Evolutionary conservation across 306 rosid species (phyloP), one percentile per base, ranked within the genome.

Genomic region (Trifolium repens): DNA sequence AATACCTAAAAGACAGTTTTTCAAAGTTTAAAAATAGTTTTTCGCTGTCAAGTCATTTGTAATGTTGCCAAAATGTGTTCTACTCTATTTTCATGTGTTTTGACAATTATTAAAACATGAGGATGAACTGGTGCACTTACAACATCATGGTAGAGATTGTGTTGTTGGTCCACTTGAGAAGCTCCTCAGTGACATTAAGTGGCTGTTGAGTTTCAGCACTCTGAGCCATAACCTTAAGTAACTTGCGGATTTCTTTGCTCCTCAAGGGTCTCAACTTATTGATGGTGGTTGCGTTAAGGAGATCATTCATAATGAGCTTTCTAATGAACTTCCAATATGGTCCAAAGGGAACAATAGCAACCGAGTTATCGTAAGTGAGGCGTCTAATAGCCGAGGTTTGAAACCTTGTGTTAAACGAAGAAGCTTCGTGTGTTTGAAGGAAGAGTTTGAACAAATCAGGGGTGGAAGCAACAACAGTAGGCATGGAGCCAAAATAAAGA

Each of bases 241-340:
- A 30, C 50, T 72, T 75, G 0, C 11, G 19, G 4, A 68, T 80
- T 15, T 88, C 82, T 8, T 70, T 77, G 60, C 78, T 69, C 67
- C 91, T 67, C 8, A 85, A 22, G 0, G 78, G 65, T 1, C 62
- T 50, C 44, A 81, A 69, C 34, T 59, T 44, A 75, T 66, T 66
- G 0, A 85, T 52, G 0, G 73, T 79, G 4, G 83, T 72, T n/a
- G 70, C 77, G 7, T 84, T 70, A 2, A 88, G 81, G 8, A 78
- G 84, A 68, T 85, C 80, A 13, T 69, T 79, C 79, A 65, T 70
- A 76, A 76, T 80, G 22, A 83, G 74, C 42, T 81, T 88, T 16
- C 67, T 69, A 3, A 83, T 76, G 67, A 85, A 85, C 67, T 81
- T 85, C 86, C 84, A 83, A 49, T 83, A 83, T 4, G 83, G 84